Evolutionary conservation across 2,329 filamentous ascomycete species (phyloP).

Genomic region (Cercospora sp.): DNA sequence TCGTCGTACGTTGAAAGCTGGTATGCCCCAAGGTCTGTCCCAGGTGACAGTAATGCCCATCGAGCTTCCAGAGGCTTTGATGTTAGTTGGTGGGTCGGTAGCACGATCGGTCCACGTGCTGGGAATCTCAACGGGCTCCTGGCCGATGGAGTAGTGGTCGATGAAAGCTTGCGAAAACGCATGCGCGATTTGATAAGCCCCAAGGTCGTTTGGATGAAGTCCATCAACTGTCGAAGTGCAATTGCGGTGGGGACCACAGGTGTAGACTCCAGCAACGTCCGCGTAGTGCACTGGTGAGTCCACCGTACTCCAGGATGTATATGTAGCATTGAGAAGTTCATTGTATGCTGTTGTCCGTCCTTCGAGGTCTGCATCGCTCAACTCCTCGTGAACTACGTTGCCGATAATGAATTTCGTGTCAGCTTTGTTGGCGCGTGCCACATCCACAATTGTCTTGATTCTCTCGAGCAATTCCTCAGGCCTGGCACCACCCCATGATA

Average conservation of each 20-base stretch:
- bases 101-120: slow-evolving; percentile 9
- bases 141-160: slow-evolving; percentile 13
- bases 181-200: slow-evolving; percentile 47
- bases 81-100: slow-evolving; percentile 3
- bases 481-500: slow-evolving; percentile 29
- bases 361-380: neutral
- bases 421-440: slow-evolving; percentile 37
- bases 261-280: slow-evolving; percentile 33
- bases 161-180: slow-evolving; percentile 40
- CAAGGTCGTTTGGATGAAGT: slow-evolving; percentile 46
- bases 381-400: slow-evolving; percentile 24
- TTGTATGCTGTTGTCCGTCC: slow-evolving; percentile 2
- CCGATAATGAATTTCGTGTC: slow-evolving; percentile 26
- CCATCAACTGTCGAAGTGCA: slow-evolving; percentile 43
- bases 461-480: slow-evolving; percentile 27
- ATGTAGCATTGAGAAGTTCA: slow-evolving; percentile 5
- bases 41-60: slow-evolving; percentile 20
- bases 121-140: slow-evolving; percentile 7
- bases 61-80: slow-evolving; percentile 5
- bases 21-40: slow-evolving; percentile 13
- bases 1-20: slow-evolving; percentile 12
- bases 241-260: slow-evolving; percentile 37
- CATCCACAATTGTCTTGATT: slow-evolving; percentile 37
- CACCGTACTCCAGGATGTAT: slow-evolving; percentile 30
- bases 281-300: slow-evolving; percentile 41